Base-by-base conservation (phyloP, 2,329 filamentous ascomycete genomes). In the Paecilomyces fulvus region DNA sequence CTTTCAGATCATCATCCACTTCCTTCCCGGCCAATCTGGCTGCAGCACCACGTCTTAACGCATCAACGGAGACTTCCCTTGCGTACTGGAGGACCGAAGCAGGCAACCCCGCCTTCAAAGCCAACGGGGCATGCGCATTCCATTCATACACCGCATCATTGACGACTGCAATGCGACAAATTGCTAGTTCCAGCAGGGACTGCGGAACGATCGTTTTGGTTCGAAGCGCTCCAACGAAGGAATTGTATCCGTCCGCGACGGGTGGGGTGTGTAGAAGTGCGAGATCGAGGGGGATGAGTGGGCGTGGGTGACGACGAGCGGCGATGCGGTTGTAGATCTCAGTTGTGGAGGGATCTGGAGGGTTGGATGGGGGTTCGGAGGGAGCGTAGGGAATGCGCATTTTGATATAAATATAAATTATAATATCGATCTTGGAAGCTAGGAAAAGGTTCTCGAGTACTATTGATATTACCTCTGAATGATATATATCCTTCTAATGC, bases 81-180 rank as follows among this genome's bases (percentile, higher is more conserved):
- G 73, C 74, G 1, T 76, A 77, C 2, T 83, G 81, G 12, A 92
- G 54, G 50, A 67, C 67, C n/a, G 60, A 65, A 1, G 65, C 61
- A 23, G 62, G 56, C 7, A 74, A 61, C 0, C 72, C 72, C 1
- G 67, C 71, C 55, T 71, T 72, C 56, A 76, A 54, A 1, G 73
- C 79, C 7, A 92, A 77, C 7, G 89, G 89, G 8, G 86, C 86
- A 69, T 95, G 90, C 57, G 89, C 83, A 37, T 77, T 82, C 90
- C 89, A 95, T 71, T 95, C 90, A 72, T 91, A 95, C 81, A 88
- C 89, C 1, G 90, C 90, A 28, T 79, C 71, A 70, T 92, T 95
- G 61, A 90, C 81, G 6, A 88, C 86, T 3, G 90, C 90, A 7
- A 95, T 88, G 52, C 90, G 82, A 63, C 84, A 89, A 61, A 95